A percentile compares a stretch with the other conserved stretches of the same genome.
Evolutionary conservation across 2,329 filamentous ascomycete genomes (phyloP).

Genomic region (Decorospora gaudefroyi): DNA sequence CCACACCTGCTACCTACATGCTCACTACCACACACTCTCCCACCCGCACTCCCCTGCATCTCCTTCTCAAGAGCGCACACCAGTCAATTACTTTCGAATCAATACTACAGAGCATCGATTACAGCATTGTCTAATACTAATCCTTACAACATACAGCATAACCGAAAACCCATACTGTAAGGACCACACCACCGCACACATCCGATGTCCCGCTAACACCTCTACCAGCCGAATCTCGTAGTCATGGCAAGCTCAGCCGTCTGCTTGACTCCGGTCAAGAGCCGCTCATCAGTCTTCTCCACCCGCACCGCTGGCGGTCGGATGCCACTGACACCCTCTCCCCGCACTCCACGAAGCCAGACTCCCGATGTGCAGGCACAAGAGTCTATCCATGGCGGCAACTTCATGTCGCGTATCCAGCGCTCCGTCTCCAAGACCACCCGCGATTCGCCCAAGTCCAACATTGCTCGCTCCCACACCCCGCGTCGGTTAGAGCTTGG

Average conservation of each 20-base stretch:
- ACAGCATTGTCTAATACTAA: conserved; percentile 48
- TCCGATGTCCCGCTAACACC: conserved; percentile 25
- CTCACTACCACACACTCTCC: conserved; percentile 26
- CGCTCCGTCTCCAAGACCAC: conserved; percentile 68
- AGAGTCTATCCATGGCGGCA: conserved; percentile 74
- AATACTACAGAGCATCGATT: conserved; percentile 49
- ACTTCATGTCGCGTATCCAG: conserved; percentile 77
- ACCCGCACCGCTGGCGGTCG: conserved; percentile 91
- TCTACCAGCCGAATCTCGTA: conserved; percentile 34
- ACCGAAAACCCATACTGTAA: conserved; percentile 38
- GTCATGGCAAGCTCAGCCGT: conserved; percentile 81
- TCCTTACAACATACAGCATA: conserved; percentile 40
- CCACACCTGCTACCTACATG: conserved; percentile 25
- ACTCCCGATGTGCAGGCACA: conserved; percentile 54
- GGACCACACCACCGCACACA: conserved; percentile 13
- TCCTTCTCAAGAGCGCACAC: conserved; percentile 20
- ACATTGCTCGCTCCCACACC: conserved; percentile 75
- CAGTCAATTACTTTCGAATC: conserved; percentile 41
- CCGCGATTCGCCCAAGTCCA: conserved; percentile 92
- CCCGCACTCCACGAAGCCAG: conserved; percentile 62
- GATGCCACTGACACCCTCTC: conserved; percentile 92
- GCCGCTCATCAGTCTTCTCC: conserved; percentile 89
- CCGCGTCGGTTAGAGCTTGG: conserved; percentile 88
- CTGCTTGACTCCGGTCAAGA: conserved; percentile 85
- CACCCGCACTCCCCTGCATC: conserved; percentile 21